Conservation (phyloP, 2,329 filamentous ascomycete species). For the Bipolaris zeicola region DNA sequence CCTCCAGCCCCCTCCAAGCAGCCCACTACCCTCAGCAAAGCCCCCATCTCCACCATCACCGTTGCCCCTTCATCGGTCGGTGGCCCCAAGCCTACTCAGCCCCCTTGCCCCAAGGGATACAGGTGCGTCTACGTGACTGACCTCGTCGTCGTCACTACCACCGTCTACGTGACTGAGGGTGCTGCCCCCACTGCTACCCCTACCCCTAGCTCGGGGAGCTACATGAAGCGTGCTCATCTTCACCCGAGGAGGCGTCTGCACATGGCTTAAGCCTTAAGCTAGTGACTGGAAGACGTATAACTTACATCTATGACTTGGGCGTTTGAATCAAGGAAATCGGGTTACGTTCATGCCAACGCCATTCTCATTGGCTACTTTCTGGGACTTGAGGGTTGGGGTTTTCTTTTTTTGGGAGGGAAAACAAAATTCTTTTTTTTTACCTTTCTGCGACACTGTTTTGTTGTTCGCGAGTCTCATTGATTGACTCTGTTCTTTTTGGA, state of each 20-base stretch:
- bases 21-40: not conserved
- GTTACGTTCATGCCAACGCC: too few relatives aligned
- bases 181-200: not conserved
- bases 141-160: conserved; percentile 33
- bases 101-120: conserved; percentile 28
- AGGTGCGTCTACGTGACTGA: conserved; percentile 33
- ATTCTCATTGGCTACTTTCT: too few relatives aligned
- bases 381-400: too few relatives aligned
- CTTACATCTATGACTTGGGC: not conserved
- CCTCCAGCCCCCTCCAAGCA: conserved; percentile 1
- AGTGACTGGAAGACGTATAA: not conserved
- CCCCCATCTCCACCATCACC: conserved; percentile 20
- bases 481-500: conserved; percentile 15
- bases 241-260: conserved; percentile 4
- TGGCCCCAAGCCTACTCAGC: conserved; percentile 27
- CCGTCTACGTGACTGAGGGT: conserved; percentile 31
- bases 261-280: conserved; percentile 5
- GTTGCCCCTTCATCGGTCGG: conserved; percentile 21
- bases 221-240: conserved; percentile 17
- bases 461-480: conserved; percentile 15
- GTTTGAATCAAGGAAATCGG: not conserved
- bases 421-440: not conserved
- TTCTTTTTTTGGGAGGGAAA: not conserved
- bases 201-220: conserved; percentile 12
- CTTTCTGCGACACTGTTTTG: conserved; percentile 17